These are phyloP conservation scores for Saccharomycopsis olivae DNA, from an alignment of 805 yeast species.

Conservation along the genomic window DNA sequence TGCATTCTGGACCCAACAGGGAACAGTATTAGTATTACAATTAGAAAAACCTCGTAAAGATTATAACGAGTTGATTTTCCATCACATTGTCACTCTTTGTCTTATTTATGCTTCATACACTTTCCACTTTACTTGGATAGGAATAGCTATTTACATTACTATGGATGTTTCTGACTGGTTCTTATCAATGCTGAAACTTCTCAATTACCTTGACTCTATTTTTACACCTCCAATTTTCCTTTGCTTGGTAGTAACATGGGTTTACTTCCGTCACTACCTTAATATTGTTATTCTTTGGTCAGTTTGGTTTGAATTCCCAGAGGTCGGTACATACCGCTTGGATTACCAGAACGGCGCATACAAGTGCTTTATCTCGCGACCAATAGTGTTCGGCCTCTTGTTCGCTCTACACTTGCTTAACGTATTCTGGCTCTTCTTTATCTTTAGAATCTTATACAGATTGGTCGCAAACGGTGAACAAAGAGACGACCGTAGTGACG, in stretches of 20 bases:
- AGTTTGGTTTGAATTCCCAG: conserved; percentile 71
- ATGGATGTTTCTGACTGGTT: conserved; percentile 95
- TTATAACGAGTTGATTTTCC: conserved; percentile 80
- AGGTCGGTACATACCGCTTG: conserved; percentile 73
- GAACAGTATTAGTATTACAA: conserved; percentile 69
- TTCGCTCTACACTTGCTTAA: conserved; percentile 79
- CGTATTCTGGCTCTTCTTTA: conserved; percentile 76
- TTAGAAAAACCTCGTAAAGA: conserved; percentile 95
- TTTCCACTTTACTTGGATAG: conserved; percentile 96
- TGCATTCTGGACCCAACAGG: conserved; percentile 96
- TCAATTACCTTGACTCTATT: conserved; percentile 70
- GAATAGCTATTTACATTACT: conserved; percentile 78
- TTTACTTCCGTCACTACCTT: conserved; percentile 79
- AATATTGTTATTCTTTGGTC: conserved; percentile 78
- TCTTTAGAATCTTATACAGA: conserved; percentile 68
- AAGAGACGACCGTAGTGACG: conserved; percentile 81
- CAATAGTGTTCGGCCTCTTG: conserved; percentile 72
- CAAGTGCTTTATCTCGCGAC: conserved; percentile 92
- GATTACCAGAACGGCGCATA: conserved; percentile 88
- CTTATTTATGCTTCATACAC: conserved; percentile 80
- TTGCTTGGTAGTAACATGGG: conserved; percentile 67
- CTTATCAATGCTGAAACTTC: conserved; percentile 72
- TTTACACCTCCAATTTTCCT: conserved; percentile 55
- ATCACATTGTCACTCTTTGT: conserved; percentile 84
- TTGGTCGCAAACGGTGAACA: conserved; percentile 46